These are phyloP conservation scores for Poa pratensis DNA, from an alignment of 176 grass and related monocot species.

Conservation along the genomic window DNA sequence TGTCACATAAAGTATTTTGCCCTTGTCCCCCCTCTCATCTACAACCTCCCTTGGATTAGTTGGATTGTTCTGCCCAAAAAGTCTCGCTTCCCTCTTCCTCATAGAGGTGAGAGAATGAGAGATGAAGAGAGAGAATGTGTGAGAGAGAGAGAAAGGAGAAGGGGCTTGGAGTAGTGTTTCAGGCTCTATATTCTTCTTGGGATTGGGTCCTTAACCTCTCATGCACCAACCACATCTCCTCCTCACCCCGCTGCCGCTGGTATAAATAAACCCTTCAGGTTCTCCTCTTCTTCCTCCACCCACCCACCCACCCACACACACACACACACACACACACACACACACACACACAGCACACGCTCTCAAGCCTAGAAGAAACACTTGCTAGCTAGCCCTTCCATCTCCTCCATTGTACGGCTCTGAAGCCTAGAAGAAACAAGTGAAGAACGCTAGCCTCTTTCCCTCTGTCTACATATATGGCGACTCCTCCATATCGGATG, in stretches of 20 bases:
- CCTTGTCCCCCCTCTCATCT: constrained; percentile 54
- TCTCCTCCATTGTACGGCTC: background rate
- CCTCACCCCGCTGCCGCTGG: constrained; percentile 32
- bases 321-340: background rate
- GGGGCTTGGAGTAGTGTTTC: constrained; percentile 47
- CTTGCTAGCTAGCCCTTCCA: background rate
- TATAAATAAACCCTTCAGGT: constrained; percentile 61
- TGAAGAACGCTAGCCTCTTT: background rate
- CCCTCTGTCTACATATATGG: background rate
- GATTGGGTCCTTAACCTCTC: constrained; percentile 77
- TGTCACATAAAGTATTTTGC: constrained; percentile 47
- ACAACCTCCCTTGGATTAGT: constrained; percentile 58
- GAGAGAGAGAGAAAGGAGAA: background rate
- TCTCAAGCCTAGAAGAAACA: background rate
- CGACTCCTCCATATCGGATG: background rate
- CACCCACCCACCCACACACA: background rate
- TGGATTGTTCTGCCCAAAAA: constrained; percentile 58
- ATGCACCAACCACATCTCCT: constrained; percentile 45
- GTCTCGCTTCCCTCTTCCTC: constrained; percentile 38
- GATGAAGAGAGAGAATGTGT: background rate
- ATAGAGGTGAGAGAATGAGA: constrained; percentile 9
- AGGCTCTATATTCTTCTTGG: constrained; percentile 94
- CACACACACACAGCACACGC: background rate
- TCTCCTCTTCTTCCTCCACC: constrained; percentile 40
- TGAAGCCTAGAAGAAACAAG: background rate